A percentile compares a stretch with the other conserved stretches of the same genome.
These are phyloP conservation scores for Aspergillus sp. DNA, from an alignment of 2,329 filamentous ascomycete species.

Conservation along the genomic window DNA sequence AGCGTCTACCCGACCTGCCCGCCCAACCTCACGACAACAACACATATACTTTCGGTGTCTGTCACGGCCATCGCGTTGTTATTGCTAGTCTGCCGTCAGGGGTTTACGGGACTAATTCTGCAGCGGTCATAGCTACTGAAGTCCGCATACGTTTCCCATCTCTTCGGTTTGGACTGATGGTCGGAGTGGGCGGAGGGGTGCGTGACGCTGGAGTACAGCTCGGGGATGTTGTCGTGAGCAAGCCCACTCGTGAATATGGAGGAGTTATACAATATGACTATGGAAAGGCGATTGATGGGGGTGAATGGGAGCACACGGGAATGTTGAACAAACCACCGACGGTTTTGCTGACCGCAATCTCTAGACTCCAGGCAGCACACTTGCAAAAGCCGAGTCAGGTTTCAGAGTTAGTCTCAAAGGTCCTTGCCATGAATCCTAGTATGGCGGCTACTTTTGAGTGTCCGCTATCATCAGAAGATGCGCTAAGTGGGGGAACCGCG, in stretches of 20 bases:
- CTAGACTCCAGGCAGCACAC: not conserved
- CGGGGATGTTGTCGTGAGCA: not conserved
- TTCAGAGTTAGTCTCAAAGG: not conserved
- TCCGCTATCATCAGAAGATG: not conserved
- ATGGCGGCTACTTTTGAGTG: not conserved
- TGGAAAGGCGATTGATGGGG: slow-evolving; percentile 25
- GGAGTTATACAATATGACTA: slow-evolving; percentile 35
- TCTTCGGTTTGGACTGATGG: not conserved
- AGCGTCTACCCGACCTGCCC: not conserved
- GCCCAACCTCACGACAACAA: not conserved
- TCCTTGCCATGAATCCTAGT: not conserved
- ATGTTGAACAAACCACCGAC: slow-evolving; percentile 21
- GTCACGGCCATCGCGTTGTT: slow-evolving; percentile 31
- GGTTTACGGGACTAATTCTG: slow-evolving; percentile 23
- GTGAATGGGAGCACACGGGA: slow-evolving; percentile 18
- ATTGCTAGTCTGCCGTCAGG: slow-evolving; percentile 29
- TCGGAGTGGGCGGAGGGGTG: not conserved
- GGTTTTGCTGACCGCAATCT: slow-evolving; percentile 16
- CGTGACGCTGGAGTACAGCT: not conserved
- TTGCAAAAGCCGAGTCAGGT: not conserved
- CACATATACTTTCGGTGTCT: slow-evolving; percentile 10
- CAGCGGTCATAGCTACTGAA: slow-evolving; percentile 35
- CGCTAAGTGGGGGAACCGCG: not conserved
- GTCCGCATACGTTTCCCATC: slow-evolving; percentile 25
- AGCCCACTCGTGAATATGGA: slow-evolving; percentile 14